Evolutionary conservation across 345 rosid species (phyloP), one percentile per base, ranked within the genome.

Genomic region (Salix koriyanagi): DNA sequence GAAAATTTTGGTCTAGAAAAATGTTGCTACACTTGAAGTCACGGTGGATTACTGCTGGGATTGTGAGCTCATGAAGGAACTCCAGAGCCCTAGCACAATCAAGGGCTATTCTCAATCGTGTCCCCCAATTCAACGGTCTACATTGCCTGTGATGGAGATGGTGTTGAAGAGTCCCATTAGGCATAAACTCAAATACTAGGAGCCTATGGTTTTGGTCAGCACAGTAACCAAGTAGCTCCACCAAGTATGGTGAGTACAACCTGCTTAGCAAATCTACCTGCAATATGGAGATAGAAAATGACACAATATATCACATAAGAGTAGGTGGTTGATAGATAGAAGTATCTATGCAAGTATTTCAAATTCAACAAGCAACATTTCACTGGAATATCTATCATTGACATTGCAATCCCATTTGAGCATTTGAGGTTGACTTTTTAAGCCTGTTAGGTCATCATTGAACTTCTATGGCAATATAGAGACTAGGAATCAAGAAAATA

Each of bases 191-290:
- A 75, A 84, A 87, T 56, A 94, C 74, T 1, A 94, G 84, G 67
- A 94, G 86, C 75, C 98, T 89, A 62, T 94, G 97, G 80, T 86
- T 76, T 75, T 88, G 92, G 85, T 94, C 98, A 44, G 98, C 98
- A 84, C 98, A 94, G 58, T 94, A 94, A 76, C 98, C 98, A 39
- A 92, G 88, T 41, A 94, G 86, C 78, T 92, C 92, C 79, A 91
- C 97, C 78, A 94, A 80, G 78, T 89, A 90, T 42, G 94, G 94
- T 44, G 92, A 92, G 41, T 87, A 91, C 84, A 92, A 82, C 73
- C 95, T 87, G 83, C 97, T 88, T 32, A 94, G 84, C 42, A 94
- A 87, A 85, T 94, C 98, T 58, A 94, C 97, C 98, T 94, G 86
- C 83, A 87, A 44, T 48, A 34, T 26, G 16, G n/a, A 44, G 78